Percentiles rank a stretch among this genome's conserved stretches.
phyloP scores from a whole-genome alignment of 2,329 filamentous ascomycete species.

The Talaromyces pinophilus region DNA sequence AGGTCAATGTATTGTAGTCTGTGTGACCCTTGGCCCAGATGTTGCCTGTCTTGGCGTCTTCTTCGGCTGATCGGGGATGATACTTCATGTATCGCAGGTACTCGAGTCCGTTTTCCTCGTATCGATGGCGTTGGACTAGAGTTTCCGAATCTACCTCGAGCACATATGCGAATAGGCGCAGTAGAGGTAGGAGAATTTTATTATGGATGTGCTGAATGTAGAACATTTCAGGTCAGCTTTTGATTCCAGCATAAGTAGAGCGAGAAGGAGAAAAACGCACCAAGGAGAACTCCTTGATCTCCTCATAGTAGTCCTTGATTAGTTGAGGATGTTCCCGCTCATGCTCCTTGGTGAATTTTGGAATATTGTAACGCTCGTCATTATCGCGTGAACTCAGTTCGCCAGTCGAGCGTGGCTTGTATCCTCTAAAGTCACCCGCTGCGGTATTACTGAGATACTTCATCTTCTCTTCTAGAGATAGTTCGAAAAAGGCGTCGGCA shows the following conservation, averaged over 20 bases:
- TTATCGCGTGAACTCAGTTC: slow-evolving; percentile 18
- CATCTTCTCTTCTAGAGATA: slow-evolving; percentile 60
- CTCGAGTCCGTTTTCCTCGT: slow-evolving; percentile 60
- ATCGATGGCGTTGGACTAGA: slow-evolving; percentile 58
- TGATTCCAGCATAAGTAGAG: not conserved
- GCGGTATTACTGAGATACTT: slow-evolving; percentile 47
- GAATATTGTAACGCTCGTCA: slow-evolving; percentile 23
- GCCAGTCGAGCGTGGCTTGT: slow-evolving; percentile 11
- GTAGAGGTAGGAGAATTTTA: slow-evolving; percentile 44
- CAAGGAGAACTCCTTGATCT: slow-evolving; percentile 22
- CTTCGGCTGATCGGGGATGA: slow-evolving; percentile 51
- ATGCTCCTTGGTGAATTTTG: slow-evolving; percentile 21
- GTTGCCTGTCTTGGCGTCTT: slow-evolving; percentile 48
- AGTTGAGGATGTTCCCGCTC: slow-evolving; percentile 19
- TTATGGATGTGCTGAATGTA: slow-evolving; percentile 14
- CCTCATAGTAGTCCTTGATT: slow-evolving; percentile 18
- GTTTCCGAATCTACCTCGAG: slow-evolving; percentile 62
- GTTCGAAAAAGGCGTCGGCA: slow-evolving; percentile 59
- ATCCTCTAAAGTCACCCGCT: slow-evolving; percentile 18
- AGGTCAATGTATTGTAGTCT: slow-evolving; percentile 58
- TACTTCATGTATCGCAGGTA: slow-evolving; percentile 66
- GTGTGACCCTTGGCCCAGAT: slow-evolving; percentile 57
- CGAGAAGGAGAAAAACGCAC: not conserved
- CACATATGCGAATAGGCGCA: slow-evolving; percentile 62
- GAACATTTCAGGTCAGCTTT: not conserved